Evolutionary conservation across 768 basidiomycete species (phyloP).

Genomic region (Serendipita sp.): DNA sequence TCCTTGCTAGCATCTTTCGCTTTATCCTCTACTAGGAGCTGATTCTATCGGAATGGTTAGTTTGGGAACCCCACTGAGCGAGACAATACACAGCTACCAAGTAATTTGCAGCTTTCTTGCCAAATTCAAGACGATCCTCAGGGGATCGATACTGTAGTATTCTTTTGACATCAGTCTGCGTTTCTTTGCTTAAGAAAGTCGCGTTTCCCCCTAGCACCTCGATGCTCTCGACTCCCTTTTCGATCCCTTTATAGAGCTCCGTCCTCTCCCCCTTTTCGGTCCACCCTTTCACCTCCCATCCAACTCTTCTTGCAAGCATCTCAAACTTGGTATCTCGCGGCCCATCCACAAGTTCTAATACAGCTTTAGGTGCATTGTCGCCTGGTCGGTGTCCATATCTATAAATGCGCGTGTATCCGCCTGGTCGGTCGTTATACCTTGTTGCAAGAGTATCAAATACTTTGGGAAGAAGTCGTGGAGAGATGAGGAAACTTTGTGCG

Average conservation of each 20-base stretch:
- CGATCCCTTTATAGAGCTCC: not conserved
- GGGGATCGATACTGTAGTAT: slow-evolving; percentile 12
- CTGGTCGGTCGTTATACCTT: slow-evolving; percentile 68
- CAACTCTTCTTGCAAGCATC: slow-evolving; percentile 75
- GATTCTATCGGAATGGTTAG: not conserved
- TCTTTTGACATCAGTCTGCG: slow-evolving; percentile 14
- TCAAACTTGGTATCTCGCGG: slow-evolving; percentile 79
- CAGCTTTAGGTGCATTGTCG: slow-evolving; percentile 85
- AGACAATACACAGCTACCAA: not conserved
- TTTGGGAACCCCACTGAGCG: not conserved
- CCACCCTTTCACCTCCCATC: slow-evolving; percentile 45
- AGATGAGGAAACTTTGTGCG: slow-evolving; percentile 68
- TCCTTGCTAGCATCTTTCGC: not conserved
- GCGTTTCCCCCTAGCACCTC: not conserved
- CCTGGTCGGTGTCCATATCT: slow-evolving; percentile 80
- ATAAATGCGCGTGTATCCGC: slow-evolving; percentile 91
- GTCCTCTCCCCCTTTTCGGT: slow-evolving; percentile 11
- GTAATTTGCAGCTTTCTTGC: not conserved
- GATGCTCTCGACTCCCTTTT: not conserved
- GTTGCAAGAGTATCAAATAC: slow-evolving; percentile 64
- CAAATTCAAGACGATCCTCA: not conserved
- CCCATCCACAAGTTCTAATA: slow-evolving; percentile 91
- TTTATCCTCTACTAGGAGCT: not conserved
- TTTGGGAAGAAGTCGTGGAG: slow-evolving; percentile 56
- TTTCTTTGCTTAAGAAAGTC: slow-evolving; percentile 9